Evolutionary conservation across 2,329 filamentous ascomycete species (phyloP), one percentile per base, ranked within the genome.

Genomic region (Podosphaera leucotricha): DNA sequence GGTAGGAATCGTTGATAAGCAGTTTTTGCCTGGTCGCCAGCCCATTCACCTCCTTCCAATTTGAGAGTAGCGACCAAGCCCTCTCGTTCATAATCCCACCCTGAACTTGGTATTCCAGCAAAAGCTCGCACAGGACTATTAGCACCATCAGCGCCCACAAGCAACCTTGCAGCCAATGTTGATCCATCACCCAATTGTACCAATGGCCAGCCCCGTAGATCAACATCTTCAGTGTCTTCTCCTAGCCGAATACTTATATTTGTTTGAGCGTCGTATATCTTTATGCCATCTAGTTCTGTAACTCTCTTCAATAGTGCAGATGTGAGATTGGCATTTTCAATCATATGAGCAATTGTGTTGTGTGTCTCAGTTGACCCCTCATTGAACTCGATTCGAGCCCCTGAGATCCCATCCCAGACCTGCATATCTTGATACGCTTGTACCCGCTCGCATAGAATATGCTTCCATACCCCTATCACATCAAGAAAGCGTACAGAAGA

Each of bases 1-100:
- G 90, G 90, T 13, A 98, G 67, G 64, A 98, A 98, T 44, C 90
- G 76, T 62, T 98, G 90, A 60, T 93, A 98, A 21, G 90, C 90
- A 41, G 78, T 84, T 58, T 81, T 84, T 54, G 57, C 64, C 41
- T 65, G 62, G 15, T 66, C 63, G 22, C 67, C 67, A 28, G 64
- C 66, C 63, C 66, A 70, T 30, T 69, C 70, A 40, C 65, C 62
- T 45, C 71, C 71, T 44, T 80, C 72, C 19, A 94, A 67, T 52
- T 78, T 68, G 15, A 98, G 64, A 1, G 86, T 92, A 43, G 90
- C 90, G 16, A 98, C 90, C 2, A 98, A 73, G 15, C 90, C 90
- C 55, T 93, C 80, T 35, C 86, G 72, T 43, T 74, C 71, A 61
- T 98, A 98, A 61, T 95, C 90, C 83, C 90, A 98, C 19, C 92